Conservation (phyloP, 2,329 filamentous ascomycete species). For the Colletotrichum falcatum region DNA sequence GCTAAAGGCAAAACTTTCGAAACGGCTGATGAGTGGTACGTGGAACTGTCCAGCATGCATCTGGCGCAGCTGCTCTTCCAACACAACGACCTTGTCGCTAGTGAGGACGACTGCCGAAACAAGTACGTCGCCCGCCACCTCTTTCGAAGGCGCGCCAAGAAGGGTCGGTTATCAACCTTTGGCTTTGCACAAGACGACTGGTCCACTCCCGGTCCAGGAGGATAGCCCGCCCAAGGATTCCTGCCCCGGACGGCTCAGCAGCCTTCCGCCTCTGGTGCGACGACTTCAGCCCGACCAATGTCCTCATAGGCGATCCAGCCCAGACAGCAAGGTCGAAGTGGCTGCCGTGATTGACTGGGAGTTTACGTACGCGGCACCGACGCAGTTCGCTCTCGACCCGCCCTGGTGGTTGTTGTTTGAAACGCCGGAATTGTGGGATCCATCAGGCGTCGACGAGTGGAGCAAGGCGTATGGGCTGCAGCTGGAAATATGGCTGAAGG, state of each 20-base stretch:
- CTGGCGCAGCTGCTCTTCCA: no score
- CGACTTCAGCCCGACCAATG: constrained; percentile 50
- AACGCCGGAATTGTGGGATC: no score
- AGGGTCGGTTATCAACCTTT: constrained; percentile 13
- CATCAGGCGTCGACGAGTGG: no score
- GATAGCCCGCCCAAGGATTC: not conserved
- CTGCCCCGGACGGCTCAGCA: not conserved
- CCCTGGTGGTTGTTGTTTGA: no score
- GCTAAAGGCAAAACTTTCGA: no score
- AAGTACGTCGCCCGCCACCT: constrained; percentile 48
- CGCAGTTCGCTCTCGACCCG: no score
- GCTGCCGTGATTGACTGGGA: constrained; percentile 43
- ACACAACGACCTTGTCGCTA: no score
- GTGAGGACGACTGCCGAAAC: constrained; percentile 42
- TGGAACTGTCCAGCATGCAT: no score
- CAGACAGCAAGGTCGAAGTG: constrained; percentile 42
- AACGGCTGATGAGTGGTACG: no score
- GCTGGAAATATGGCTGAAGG: no score
- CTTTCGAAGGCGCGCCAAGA: constrained; percentile 20
- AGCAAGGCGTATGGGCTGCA: no score
- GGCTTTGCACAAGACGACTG: constrained; percentile 24
- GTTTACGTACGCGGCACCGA: no score
- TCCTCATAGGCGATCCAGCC: constrained; percentile 44
- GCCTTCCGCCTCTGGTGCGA: constrained; percentile 49
- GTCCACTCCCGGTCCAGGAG: constrained; percentile 3